phyloP scores from a whole-genome alignment of 2,329 filamentous ascomycete species.

The Penicillium sp. region DNA sequence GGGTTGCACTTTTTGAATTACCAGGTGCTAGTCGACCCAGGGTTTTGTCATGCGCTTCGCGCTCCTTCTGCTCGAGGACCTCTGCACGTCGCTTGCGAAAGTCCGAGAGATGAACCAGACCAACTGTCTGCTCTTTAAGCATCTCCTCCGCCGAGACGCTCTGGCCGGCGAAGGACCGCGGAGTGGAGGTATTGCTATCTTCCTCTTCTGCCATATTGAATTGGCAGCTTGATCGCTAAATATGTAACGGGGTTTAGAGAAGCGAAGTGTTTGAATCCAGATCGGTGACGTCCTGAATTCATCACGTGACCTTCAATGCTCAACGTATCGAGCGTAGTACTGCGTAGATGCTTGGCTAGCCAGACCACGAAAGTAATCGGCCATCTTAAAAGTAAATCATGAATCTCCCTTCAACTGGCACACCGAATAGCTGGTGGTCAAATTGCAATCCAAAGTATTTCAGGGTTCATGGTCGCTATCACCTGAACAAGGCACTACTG shows the following conservation, averaged over 20 bases:
- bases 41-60: constrained; percentile 66
- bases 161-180: constrained; percentile 65
- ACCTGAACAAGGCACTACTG: too few species aligned
- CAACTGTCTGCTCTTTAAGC: constrained; percentile 81
- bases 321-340: too few species aligned
- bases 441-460: too few species aligned
- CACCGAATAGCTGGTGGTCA: too few species aligned
- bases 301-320: constrained; percentile 13
- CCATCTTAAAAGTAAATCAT: background rate
- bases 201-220: constrained; percentile 31
- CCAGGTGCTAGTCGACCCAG: constrained; percentile 43
- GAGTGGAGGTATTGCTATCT: constrained; percentile 44
- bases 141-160: constrained; percentile 74
- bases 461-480: too few species aligned
- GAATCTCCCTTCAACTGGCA: background rate
- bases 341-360: background rate
- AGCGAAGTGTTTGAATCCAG: background rate
- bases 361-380: too few species aligned
- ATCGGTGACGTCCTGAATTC: constrained; percentile 14
- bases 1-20: constrained; percentile 51
- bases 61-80: constrained; percentile 84
- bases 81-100: constrained; percentile 95
- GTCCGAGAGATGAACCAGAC: constrained; percentile 85
- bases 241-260: background rate
- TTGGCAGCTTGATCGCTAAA: constrained; percentile 6